Base-by-base conservation (phyloP, 164 flowering plant species). In the Liquidambar formosana region DNA sequence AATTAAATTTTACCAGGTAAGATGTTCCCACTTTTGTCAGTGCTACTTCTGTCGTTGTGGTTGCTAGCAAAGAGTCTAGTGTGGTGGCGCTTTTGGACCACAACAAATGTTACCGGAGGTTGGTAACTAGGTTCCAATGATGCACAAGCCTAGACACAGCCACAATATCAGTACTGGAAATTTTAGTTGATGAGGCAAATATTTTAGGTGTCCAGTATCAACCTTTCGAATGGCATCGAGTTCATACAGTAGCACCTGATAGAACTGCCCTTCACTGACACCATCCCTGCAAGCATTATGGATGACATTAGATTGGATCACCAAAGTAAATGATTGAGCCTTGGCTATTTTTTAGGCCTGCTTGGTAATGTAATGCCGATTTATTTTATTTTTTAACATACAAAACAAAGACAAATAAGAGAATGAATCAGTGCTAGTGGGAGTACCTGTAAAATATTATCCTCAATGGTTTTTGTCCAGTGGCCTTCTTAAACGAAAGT, bases 211-310 rank as follows among this genome's bases (percentile, higher is more conserved):
- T 10, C 28, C 8, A 19, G 27, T 66, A n/a, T n/a, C n/a, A 73
- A 90, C 98, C 95, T 80, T 89, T 0, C 96, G 91, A 47, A 91
- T 93, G 18, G 98, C 98, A 80, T 91, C 94, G 33, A 93, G 84
- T 48, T 93, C 98, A 76, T 85, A 80, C 8, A 93, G 78, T 66
- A 93, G 69, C 16, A 93, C 98, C 77, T 93, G 96, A 77, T 91
- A 91, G 65, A 93, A 93, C 52, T 93, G 94, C 1, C 98, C 98
- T 66, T 93, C 96, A 66, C 94, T 89, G 0, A 93, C 96, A 41
- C 98, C 96, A 81, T 93, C 97, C 82, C 97, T 93, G 83, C 41
- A 71, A 33, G 41, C 4, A 33, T 33, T 33, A 33, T 33, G 41
- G 41, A 33, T 33, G 41, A 33, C 41, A 33, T 33, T 33, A 33